A percentile compares a stretch with the other conserved stretches of the same genome.
Evolutionary conservation across 2,329 filamentous ascomycete species (phyloP).

Genomic region (Aspergillus sergii): DNA sequence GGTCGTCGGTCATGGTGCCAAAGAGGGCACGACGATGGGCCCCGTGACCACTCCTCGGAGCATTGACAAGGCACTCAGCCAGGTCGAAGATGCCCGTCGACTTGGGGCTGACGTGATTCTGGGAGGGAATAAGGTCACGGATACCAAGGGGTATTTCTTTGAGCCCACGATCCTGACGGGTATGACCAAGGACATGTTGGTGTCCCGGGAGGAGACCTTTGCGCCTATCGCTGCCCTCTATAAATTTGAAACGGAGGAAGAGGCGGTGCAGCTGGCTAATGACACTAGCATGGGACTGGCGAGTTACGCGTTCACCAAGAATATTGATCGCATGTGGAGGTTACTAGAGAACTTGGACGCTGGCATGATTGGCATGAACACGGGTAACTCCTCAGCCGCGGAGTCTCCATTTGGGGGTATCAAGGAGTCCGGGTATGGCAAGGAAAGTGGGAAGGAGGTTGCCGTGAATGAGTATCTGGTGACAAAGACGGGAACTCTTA

Average conservation of each 20-base stretch:
- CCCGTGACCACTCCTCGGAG: constrained; percentile 61
- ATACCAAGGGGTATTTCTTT: constrained; percentile 69
- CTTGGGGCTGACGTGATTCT: constrained; percentile 66
- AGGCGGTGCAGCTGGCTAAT: constrained; percentile 63
- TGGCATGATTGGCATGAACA: constrained; percentile 70
- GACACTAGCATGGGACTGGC: constrained; percentile 67
- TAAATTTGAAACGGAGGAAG: constrained; percentile 67
- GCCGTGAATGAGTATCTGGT: constrained; percentile 65
- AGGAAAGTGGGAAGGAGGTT: constrained; percentile 68
- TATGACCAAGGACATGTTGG: constrained; percentile 61
- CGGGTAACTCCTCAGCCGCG: constrained; percentile 65
- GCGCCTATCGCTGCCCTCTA: constrained; percentile 66
- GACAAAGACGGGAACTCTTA: constrained; percentile 67
- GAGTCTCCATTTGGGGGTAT: constrained; percentile 70
- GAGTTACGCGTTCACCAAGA: constrained; percentile 70
- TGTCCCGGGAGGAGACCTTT: constrained; percentile 65
- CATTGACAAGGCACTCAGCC: constrained; percentile 57
- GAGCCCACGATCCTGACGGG: constrained; percentile 67
- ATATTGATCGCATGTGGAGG: constrained; percentile 66
- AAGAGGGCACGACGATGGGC: constrained; percentile 60
- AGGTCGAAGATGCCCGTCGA: constrained; percentile 66
- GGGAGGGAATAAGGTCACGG: constrained; percentile 54
- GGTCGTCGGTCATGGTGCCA: constrained; percentile 63
- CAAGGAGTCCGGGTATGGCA: constrained; percentile 69
- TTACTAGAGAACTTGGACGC: constrained; percentile 69